A percentile compares a stretch with the other conserved stretches of the same genome.
Conservation (phyloP, 2,329 filamentous ascomycete genomes). For the Ceratocystis harringtonii region DNA sequence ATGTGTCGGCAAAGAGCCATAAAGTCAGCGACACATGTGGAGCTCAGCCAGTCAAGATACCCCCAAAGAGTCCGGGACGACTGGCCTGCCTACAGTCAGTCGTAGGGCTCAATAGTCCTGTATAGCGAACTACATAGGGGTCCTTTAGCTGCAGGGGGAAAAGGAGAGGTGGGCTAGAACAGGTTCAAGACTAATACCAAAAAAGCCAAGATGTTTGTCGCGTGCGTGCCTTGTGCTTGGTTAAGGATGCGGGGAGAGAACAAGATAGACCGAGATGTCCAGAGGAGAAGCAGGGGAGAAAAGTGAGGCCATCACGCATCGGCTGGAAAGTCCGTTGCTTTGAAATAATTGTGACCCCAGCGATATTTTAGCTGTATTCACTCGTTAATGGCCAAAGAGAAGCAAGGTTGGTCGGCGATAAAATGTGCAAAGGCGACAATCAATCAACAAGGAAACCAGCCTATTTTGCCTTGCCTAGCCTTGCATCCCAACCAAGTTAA, state of each 20-base stretch:
- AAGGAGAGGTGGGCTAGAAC: neutral
- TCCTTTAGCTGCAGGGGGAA: neutral
- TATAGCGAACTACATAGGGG: neutral
- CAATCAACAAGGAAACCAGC: neutral
- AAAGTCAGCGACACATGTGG: neutral
- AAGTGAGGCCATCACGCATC: too few relatives aligned
- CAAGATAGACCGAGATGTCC: too few relatives aligned
- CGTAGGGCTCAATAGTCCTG: neutral
- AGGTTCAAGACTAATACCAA: neutral
- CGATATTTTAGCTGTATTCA: too few relatives aligned
- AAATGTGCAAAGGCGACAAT: neutral
- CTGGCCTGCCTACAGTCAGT: neutral
- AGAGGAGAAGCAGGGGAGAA: too few relatives aligned
- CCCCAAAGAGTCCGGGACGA: neutral
- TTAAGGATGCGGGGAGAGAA: neutral
- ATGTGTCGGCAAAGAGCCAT: neutral
- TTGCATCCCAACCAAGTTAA: neutral
- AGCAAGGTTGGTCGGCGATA: neutral
- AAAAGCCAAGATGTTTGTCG: neutral
- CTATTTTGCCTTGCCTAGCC: too few relatives aligned
- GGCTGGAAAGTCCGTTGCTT: too few relatives aligned
- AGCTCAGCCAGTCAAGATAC: too few relatives aligned
- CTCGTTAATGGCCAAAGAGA: neutral
- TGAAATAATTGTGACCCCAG: too few relatives aligned
- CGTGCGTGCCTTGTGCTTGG: neutral